Evolutionary conservation across 2,329 filamentous ascomycete species (phyloP), one percentile per base, ranked within the genome.

Genomic region (Madurella fahalii): DNA sequence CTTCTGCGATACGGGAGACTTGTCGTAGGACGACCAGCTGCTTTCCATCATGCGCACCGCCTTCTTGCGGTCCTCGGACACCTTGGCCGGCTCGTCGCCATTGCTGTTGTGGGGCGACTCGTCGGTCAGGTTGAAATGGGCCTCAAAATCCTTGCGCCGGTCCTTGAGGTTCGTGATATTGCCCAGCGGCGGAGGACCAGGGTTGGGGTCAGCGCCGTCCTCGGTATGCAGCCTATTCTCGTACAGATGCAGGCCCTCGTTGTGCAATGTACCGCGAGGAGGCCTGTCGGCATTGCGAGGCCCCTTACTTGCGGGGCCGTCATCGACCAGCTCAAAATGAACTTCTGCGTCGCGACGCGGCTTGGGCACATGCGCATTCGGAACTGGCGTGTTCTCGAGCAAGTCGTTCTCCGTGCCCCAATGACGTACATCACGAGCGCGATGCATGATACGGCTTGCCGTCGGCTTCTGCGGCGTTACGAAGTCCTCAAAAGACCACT

Each of bases 401-500:
- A 84, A 74, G 67, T 83, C 76, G 61, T 87, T 81, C 57, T 91
- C 86, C 46, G 86, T 84, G 63, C 86, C 87, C 83, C 89, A 95
- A 69, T 94, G 87, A 52, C 89, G 86, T 57, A 85, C 80, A 58
- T 94, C 85, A 66, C 90, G 83, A 40, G 79, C 75, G 56, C 85
- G 80, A 50, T 77, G 67, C 18, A 80, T 69, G 69, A 86, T 88
- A 44, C 78, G 87, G 51, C 76, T 74, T 4, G 80, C 77, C 46
- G 82, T 76, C 25, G 73, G 62, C 77, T 95, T 96, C 61, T 86
- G 81, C 0, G 93, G 93, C 0, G 92, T 96, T 15, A 77, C 75
- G 64, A 95, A 95, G 72, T 96, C 91, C 58, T 90, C 83, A 70
- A 97, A 97, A 47, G 84, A 84, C 91, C 93, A 96, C 58, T 89